phyloP scores from a whole-genome alignment of 1,284 basidiomycete genomes.

The Malassezia slooffiae region DNA sequence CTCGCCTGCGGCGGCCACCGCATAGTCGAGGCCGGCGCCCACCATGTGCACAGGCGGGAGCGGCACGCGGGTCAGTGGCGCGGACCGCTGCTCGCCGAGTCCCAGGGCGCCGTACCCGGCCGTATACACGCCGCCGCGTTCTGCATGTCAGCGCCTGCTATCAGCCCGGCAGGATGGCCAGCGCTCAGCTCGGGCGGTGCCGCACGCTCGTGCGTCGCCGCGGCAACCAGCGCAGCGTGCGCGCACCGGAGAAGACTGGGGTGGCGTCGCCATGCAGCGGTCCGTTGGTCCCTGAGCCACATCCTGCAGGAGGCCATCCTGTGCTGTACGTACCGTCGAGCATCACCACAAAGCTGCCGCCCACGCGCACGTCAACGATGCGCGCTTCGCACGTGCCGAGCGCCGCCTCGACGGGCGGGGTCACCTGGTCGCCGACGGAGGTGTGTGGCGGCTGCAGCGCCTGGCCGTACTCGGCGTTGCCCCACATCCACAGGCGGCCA shows the following conservation, averaged over 20 bases:
- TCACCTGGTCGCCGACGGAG: slow-evolving; percentile 7
- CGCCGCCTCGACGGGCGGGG: neutral
- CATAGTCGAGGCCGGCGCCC: slow-evolving; percentile 7
- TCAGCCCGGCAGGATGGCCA: slow-evolving; percentile 1
- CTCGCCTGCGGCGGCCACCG: slow-evolving; percentile 5
- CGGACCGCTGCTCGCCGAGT: neutral
- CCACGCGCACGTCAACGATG: slow-evolving; percentile 6
- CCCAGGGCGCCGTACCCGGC: slow-evolving; percentile 13
- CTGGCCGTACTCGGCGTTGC: slow-evolving; percentile 35
- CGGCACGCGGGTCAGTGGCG: neutral
- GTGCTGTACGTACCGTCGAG: slow-evolving; percentile 7
- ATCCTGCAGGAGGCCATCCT: slow-evolving; percentile 11
- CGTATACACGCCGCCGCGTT: slow-evolving; percentile 3
- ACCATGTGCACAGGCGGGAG: slow-evolving; percentile 1
- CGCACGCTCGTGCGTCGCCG: slow-evolving; percentile 1
- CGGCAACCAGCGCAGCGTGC: too few relatives aligned
- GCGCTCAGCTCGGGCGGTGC: neutral
- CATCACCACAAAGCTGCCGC: slow-evolving; percentile 12
- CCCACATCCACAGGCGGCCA: slow-evolving; percentile 24
- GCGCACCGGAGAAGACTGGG: too few relatives aligned
- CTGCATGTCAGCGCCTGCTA: slow-evolving; percentile 4
- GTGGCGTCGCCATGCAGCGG: slow-evolving; percentile 1
- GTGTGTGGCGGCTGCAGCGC: neutral
- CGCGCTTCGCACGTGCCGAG: neutral
- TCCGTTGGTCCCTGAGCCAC: slow-evolving; percentile 10